Percentiles rank a stretch among this genome's conserved stretches.
Evolutionary conservation across 352 stramenopile species (phyloP).

Genomic region (Phytophthora kernoviae): DNA sequence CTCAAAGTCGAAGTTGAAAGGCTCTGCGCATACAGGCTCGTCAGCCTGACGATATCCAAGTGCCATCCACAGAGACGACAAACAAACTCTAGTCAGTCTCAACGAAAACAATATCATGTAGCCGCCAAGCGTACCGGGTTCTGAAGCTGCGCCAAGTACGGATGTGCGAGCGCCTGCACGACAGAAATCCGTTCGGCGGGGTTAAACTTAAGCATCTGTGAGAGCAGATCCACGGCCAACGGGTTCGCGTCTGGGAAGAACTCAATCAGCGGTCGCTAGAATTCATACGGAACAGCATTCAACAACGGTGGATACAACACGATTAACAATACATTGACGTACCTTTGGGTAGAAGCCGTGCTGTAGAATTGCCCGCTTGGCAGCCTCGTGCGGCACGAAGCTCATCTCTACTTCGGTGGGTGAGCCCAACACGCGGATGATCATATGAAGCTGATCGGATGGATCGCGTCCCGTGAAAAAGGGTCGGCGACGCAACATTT

Average conservation of each 20-base stretch:
- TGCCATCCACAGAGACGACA: not conserved
- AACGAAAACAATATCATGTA: too few species aligned
- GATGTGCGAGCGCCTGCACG: slow-evolving; percentile 88
- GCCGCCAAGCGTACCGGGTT: slow-evolving; percentile 80
- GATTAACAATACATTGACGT: not conserved
- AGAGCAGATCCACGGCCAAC: slow-evolving; percentile 86
- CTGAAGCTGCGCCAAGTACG: slow-evolving; percentile 91
- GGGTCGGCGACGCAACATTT: slow-evolving; percentile 96
- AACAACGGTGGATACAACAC: not conserved
- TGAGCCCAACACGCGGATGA: slow-evolving; percentile 92
- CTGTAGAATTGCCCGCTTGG: slow-evolving; percentile 83
- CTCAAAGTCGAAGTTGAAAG: slow-evolving; percentile 91
- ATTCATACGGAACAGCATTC: not conserved
- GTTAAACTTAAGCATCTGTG: slow-evolving; percentile 94
- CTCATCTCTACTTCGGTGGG: slow-evolving; percentile 94
- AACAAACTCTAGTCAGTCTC: too few species aligned
- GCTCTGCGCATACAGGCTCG: slow-evolving; percentile 79
- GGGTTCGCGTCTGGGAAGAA: slow-evolving; percentile 89
- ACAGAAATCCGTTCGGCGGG: slow-evolving; percentile 94
- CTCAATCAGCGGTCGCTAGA: slow-evolving; percentile 68
- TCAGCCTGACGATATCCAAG: slow-evolving; percentile 53
- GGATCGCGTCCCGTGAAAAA: slow-evolving; percentile 85
- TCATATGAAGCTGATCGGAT: slow-evolving; percentile 88
- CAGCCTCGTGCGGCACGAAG: slow-evolving; percentile 96
- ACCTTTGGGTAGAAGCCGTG: slow-evolving; percentile 88